These are phyloP conservation scores for Paradendryphiella salina DNA, from an alignment of 2,329 filamentous ascomycete genomes.

Conservation along the genomic window DNA sequence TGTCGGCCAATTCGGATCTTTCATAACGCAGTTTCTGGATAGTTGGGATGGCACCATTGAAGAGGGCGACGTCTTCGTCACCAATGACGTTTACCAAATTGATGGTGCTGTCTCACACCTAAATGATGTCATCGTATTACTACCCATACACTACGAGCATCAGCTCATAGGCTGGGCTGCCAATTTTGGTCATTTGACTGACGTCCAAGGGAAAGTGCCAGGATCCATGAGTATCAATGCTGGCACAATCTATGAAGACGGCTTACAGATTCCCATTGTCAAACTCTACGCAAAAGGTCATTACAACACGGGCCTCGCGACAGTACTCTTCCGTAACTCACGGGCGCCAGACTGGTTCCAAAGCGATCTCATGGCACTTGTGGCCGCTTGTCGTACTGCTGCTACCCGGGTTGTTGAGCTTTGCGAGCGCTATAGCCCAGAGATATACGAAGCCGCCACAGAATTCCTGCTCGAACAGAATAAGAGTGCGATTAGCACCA, in stretches of 20 bases:
- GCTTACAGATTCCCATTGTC: conserved; percentile 55
- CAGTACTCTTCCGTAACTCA: conserved; percentile 55
- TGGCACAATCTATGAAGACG: conserved; percentile 55
- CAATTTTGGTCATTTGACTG: conserved; percentile 56
- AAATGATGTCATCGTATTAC: conserved; percentile 55
- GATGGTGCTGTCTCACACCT: conserved; percentile 56
- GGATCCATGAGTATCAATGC: conserved; percentile 57
- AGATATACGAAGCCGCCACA: conserved; percentile 53
- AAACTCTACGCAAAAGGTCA: conserved; percentile 53
- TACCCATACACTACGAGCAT: conserved; percentile 54
- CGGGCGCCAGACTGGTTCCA: conserved; percentile 56
- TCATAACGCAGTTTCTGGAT: conserved; percentile 54
- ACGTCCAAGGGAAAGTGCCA: conserved; percentile 53
- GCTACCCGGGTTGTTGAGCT: conserved; percentile 52
- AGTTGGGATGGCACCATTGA: conserved; percentile 54
- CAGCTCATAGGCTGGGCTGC: conserved; percentile 55
- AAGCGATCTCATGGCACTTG: conserved; percentile 53
- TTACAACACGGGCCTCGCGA: conserved; percentile 52
- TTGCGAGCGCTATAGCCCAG: conserved; percentile 50
- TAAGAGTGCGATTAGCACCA: conserved; percentile 50
- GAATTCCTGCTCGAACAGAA: conserved; percentile 53
- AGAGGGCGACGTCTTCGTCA: conserved; percentile 57
- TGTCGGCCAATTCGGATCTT: conserved; percentile 57
- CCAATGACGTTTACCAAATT: conserved; percentile 56
- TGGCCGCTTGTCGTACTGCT: conserved; percentile 54